Percentiles rank a stretch among this genome's conserved stretches.
Evolutionary conservation across 805 yeast species (phyloP).

Genomic region (Brettanomyces naardenensis): DNA sequence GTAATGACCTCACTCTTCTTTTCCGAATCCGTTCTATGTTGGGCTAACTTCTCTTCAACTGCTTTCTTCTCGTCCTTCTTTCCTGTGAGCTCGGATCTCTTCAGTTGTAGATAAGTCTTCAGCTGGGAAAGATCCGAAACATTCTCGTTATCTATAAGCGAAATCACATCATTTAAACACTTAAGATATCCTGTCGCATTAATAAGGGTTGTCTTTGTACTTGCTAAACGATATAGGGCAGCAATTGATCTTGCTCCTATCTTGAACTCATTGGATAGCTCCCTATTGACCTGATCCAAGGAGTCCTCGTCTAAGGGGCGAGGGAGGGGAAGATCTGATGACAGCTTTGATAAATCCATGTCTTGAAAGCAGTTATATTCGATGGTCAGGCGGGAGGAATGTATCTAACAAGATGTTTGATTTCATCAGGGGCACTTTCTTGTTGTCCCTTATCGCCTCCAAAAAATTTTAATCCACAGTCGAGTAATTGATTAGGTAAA

Average conservation of each 20-base stretch:
- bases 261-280: conserved; percentile 56
- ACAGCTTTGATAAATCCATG: conserved; percentile 45
- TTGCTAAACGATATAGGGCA: conserved; percentile 54
- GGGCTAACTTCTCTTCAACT: background rate
- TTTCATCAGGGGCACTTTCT: too few species aligned
- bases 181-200: conserved; percentile 53
- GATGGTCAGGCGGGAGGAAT: too few species aligned
- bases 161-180: conserved; percentile 46
- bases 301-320: conserved; percentile 39
- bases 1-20: background rate
- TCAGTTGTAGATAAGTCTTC: conserved; percentile 27
- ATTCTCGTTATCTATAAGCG: conserved; percentile 14
- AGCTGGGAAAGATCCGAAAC: conserved; percentile 29
- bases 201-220: conserved; percentile 38
- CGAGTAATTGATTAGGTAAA: too few species aligned
- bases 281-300: conserved; percentile 40
- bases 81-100: conserved; percentile 17
- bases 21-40: background rate
- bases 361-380: background rate
- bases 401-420: background rate
- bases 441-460: too few species aligned
- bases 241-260: conserved; percentile 68
- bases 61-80: background rate
- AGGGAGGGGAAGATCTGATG: conserved; percentile 47
- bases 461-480: too few species aligned